A percentile compares a stretch with the other conserved stretches of the same genome.
Evolutionary conservation across 2,329 filamentous ascomycete species (phyloP).

Genomic region (Aspergillus alliaceus): DNA sequence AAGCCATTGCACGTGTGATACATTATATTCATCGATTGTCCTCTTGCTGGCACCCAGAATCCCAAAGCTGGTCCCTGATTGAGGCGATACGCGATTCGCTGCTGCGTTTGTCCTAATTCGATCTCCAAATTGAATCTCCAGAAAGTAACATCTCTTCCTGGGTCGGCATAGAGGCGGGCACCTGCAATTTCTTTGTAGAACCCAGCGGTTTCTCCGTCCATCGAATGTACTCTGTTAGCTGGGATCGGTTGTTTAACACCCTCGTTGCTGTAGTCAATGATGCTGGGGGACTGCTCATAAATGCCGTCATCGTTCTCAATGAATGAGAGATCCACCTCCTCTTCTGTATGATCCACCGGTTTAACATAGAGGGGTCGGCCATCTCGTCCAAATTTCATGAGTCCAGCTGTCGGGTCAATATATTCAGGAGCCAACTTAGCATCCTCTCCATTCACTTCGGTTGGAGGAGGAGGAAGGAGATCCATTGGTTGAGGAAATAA

Average conservation of each 20-base stretch:
- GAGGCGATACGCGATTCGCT: conserved; percentile 91
- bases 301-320: conserved; percentile 80
- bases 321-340: conserved; percentile 73
- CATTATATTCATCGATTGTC: conserved; percentile 96
- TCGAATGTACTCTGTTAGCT: conserved; percentile 45
- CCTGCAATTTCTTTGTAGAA: conserved; percentile 83
- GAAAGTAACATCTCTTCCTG: conserved; percentile 85
- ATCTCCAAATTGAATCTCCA: conserved; percentile 97
- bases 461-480: conserved; percentile 74
- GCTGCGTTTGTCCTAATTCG: conserved; percentile 74
- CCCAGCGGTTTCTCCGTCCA: conserved; percentile 76
- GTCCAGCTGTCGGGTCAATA: conserved; percentile 83
- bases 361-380: conserved; percentile 86
- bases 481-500: conserved; percentile 87
- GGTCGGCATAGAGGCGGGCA: conserved; percentile 77
- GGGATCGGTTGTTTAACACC: conserved; percentile 44
- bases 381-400: conserved; percentile 79
- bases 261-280: conserved; percentile 42
- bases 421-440: conserved; percentile 70
- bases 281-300: conserved; percentile 65
- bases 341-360: conserved; percentile 81
- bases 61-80: conserved; percentile 84
- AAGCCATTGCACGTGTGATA: conserved; percentile 98
- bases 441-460: conserved; percentile 61
- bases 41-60: conserved; percentile 89